Percentiles rank a stretch among this genome's conserved stretches.
Conservation (phyloP, 257 asterid genomes). For the Buddleja alternifolia region DNA sequence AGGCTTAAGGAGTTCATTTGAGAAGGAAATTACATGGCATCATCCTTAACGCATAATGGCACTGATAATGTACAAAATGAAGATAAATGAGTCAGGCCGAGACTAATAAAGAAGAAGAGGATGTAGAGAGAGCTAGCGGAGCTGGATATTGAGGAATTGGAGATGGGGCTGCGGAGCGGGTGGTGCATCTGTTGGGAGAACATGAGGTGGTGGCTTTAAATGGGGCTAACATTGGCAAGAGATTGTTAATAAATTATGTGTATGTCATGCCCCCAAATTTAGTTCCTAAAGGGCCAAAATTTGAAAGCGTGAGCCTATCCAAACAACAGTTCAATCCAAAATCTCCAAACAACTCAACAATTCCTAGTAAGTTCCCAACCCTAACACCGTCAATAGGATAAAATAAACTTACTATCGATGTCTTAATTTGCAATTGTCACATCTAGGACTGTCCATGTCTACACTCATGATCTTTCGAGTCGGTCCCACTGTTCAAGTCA, state of each 20-base stretch:
- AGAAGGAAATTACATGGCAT: constrained; percentile 20
- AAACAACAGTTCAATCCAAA: too few relatives aligned
- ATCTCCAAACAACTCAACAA: too few relatives aligned
- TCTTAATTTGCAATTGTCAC: too few relatives aligned
- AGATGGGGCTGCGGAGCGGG: constrained; percentile 44
- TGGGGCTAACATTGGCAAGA: constrained; percentile 50
- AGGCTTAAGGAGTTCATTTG: constrained; percentile 41
- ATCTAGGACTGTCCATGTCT: too few relatives aligned
- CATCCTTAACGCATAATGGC: neutral
- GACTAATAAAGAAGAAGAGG: neutral
- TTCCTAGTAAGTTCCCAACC: too few relatives aligned
- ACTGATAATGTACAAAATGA: neutral
- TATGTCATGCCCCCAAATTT: too few relatives aligned
- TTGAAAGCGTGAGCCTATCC: too few relatives aligned
- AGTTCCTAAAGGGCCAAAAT: too few relatives aligned
- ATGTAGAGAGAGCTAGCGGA: neutral
- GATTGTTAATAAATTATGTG: constrained; percentile 53
- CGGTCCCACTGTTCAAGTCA: too few relatives aligned
- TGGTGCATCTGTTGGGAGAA: constrained; percentile 70
- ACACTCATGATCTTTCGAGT: too few relatives aligned
- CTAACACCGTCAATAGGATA: too few relatives aligned
- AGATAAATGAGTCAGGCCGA: neutral
- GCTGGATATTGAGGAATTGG: constrained; percentile 43
- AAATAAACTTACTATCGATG: too few relatives aligned
- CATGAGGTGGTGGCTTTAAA: constrained; percentile 60